Conservation (phyloP, 1,139 yeast species). For the Sugiyamaella xylanicola region DNA sequence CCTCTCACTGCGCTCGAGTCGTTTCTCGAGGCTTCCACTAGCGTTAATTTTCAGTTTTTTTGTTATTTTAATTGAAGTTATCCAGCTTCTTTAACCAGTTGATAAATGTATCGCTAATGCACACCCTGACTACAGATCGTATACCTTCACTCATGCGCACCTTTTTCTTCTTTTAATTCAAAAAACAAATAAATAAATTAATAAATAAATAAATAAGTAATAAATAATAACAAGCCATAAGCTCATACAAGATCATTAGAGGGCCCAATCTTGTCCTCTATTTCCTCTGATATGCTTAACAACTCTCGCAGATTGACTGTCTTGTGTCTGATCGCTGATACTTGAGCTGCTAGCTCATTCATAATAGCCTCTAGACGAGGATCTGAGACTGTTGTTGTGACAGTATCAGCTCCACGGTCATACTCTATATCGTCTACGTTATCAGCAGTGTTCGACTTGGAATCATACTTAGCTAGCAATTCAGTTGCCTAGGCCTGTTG, state of each 20-base stretch:
- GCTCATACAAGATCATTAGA: constrained; percentile 3
- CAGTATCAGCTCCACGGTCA: background rate
- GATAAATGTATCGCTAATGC: no score
- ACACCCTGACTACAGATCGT: no score
- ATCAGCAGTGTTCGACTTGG: constrained; percentile 1
- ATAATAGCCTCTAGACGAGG: constrained; percentile 4
- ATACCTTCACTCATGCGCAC: no score
- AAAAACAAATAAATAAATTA: background rate
- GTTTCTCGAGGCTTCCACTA: no score
- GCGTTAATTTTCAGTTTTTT: no score
- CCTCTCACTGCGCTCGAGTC: no score
- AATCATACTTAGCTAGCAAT: constrained; percentile 3
- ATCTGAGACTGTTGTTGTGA: background rate
- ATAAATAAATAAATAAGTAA: constrained; percentile 4
- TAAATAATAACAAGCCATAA: background rate
- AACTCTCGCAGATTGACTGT: background rate
- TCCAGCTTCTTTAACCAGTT: no score
- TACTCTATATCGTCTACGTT: constrained; percentile 9
- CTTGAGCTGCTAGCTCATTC: constrained; percentile 4
- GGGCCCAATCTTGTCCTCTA: constrained; percentile 3
- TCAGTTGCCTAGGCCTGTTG: constrained; percentile 2
- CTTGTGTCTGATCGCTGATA: background rate
- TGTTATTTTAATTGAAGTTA: no score
- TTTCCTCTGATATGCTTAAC: constrained; percentile 5
- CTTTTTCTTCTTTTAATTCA: no score